phyloP scores from a whole-genome alignment of 78 protist species.

The slime mould (Dictyostelium discoideum) region dicty_2.7 NC_007088.5:5384001-5384500 shows the following conservation, averaged over 20 bases:
- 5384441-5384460: not conserved
- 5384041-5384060: not conserved
- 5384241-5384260: not conserved
- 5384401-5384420: not conserved
- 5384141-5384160: not conserved
- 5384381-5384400: not conserved
- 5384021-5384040: not conserved
- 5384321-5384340: not conserved
- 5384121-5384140: not conserved
- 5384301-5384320: not conserved
- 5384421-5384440: not conserved
- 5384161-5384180: not conserved
- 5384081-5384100: not conserved
- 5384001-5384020: not conserved
- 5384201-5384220: not conserved
- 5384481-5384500: too few relatives aligned
- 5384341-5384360: not conserved
- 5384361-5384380: not conserved
- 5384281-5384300: not conserved
- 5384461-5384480: not conserved
- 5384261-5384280: not conserved
- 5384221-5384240: constrained; percentile 4
- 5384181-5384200: not conserved
- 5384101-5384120: not conserved
- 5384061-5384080: not conserved